Conservation (phyloP, 116 monocot genomes). For the Zostera marina region DNA sequence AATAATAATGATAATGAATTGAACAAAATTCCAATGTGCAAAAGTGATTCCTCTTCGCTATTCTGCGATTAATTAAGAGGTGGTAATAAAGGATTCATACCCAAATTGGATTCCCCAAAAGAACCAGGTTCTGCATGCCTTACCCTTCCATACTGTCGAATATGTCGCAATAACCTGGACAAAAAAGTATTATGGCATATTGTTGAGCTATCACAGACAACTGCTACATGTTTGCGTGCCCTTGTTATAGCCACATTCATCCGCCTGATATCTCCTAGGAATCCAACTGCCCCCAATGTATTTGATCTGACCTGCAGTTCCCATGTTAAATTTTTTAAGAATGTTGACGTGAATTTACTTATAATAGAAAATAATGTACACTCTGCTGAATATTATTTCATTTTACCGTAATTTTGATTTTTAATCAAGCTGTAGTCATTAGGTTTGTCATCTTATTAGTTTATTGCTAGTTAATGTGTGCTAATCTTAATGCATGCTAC, state of each 20-base stretch:
- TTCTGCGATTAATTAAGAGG: constrained; percentile 24
- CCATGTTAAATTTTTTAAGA: not conserved
- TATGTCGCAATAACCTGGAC: constrained; percentile 85
- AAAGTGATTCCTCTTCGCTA: no score
- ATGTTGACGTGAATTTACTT: not conserved
- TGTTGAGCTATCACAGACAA: constrained; percentile 91
- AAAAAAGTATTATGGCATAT: constrained; percentile 94
- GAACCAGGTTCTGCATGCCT: constrained; percentile 64
- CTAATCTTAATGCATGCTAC: no score
- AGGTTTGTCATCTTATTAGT: no score
- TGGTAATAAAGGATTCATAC: constrained; percentile 44
- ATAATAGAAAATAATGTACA: no score
- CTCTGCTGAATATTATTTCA: no score
- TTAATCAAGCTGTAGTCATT: no score
- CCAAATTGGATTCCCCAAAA: constrained; percentile 45
- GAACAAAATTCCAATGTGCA: no score
- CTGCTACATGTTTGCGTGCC: constrained; percentile 73
- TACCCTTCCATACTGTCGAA: constrained; percentile 50
- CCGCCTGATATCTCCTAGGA: constrained; percentile 73
- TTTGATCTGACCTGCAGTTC: constrained; percentile 73
- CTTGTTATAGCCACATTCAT: constrained; percentile 95
- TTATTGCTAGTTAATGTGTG: no score
- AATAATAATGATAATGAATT: no score
- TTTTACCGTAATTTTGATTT: no score
- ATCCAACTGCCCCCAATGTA: constrained; percentile 85